Percentiles rank a stretch among this genome's conserved stretches.
Conservation (phyloP, 2,329 filamentous ascomycete genomes). For the Neofusicoccum ribis region DNA sequence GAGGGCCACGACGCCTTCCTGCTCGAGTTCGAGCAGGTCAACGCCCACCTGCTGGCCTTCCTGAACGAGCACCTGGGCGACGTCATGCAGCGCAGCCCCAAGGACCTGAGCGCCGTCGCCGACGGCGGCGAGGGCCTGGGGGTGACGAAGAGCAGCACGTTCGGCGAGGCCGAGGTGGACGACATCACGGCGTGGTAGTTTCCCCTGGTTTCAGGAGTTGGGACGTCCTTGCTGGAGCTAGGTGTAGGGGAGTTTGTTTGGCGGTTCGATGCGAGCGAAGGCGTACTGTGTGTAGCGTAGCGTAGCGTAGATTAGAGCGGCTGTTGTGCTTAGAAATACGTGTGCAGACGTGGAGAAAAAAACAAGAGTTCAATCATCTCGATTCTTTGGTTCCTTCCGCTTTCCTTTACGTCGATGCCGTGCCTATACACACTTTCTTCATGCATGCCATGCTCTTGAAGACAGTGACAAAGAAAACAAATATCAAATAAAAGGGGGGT, state of each 20-base stretch:
- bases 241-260: too few species aligned
- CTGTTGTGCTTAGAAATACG: too few species aligned
- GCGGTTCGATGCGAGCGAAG: too few species aligned
- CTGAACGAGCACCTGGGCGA: slow-evolving; percentile 80
- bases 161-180: slow-evolving; percentile 93
- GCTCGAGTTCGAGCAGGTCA: slow-evolving; percentile 96
- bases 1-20: slow-evolving; percentile 97
- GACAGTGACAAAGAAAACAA: neutral
- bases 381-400: neutral
- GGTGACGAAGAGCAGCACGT: slow-evolving; percentile 83
- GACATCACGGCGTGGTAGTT: slow-evolving; percentile 90
- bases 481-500: neutral
- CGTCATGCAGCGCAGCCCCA: slow-evolving; percentile 68
- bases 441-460: too few species aligned
- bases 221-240: too few species aligned
- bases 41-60: slow-evolving; percentile 81
- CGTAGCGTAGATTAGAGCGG: too few species aligned
- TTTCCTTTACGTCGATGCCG: too few species aligned
- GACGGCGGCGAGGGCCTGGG: slow-evolving; percentile 50
- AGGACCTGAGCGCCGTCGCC: slow-evolving; percentile 40
- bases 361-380: neutral
- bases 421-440: too few species aligned
- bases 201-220: neutral
- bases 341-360: too few species aligned
- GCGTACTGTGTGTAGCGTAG: too few species aligned